Percentiles rank a stretch among this genome's conserved stretches.
phyloP scores from a whole-genome alignment of 2,329 filamentous ascomycete species.

The Clarireedia paspali region DNA sequence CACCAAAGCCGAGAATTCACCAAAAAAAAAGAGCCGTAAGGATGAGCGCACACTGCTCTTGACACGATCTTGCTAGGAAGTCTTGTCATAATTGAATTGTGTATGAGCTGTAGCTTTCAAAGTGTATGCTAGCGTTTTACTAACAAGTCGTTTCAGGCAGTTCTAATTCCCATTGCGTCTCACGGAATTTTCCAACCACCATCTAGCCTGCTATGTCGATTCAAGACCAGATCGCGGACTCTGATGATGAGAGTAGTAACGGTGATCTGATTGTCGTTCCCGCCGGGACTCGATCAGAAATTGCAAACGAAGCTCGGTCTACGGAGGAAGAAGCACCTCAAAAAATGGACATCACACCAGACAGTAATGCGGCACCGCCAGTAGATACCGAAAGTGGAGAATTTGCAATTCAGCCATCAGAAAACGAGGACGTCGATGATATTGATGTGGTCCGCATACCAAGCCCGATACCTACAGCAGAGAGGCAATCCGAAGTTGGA shows the following conservation, averaged over 20 bases:
- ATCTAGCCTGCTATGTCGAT: not conserved
- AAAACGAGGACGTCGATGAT: constrained; percentile 10
- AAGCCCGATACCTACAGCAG: not conserved
- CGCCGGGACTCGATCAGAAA: too few species aligned
- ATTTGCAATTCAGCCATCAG: not conserved
- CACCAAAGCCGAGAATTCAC: too few species aligned
- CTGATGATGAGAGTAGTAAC: not conserved
- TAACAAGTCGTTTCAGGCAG: not conserved
- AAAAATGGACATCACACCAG: not conserved
- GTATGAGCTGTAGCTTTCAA: not conserved
- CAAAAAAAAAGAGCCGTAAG: too few species aligned
- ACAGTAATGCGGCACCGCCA: not conserved
- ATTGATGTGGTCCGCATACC: constrained; percentile 12
- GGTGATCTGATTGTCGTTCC: too few species aligned
- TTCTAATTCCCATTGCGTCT: not conserved
- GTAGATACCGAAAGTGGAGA: not conserved
- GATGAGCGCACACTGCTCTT: not conserved
- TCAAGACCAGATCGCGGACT: not conserved
- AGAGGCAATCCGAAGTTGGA: constrained; percentile 12
- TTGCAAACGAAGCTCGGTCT: too few species aligned
- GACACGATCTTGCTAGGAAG: not conserved
- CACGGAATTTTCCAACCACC: not conserved
- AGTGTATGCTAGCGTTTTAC: not conserved
- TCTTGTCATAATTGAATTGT: not conserved
- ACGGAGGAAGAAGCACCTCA: too few species aligned